These are phyloP conservation scores for Larix kaempferi DNA, from an alignment of 75 land plant species.

Conservation along the genomic window DNA sequence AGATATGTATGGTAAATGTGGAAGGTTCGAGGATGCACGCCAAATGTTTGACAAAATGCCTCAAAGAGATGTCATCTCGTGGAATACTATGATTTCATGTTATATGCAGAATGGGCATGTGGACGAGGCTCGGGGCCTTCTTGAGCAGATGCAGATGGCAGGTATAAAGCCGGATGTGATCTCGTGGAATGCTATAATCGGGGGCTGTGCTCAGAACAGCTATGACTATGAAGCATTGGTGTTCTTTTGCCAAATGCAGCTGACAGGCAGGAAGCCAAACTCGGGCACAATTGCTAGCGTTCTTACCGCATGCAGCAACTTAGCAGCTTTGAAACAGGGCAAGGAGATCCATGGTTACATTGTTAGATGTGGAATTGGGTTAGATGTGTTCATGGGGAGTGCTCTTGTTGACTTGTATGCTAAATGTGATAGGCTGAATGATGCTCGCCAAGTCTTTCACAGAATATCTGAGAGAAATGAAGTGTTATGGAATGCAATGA, in stretches of 20 bases:
- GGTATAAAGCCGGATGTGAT: slow-evolving; percentile 35
- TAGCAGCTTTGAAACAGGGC: slow-evolving; percentile 10
- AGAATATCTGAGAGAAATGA: slow-evolving; percentile 18
- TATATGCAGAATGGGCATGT: slow-evolving; percentile 36
- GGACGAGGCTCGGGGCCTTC: slow-evolving; percentile 21
- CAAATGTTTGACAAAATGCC: slow-evolving; percentile 22
- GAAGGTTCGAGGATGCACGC: slow-evolving; percentile 26
- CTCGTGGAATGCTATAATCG: slow-evolving; percentile 64
- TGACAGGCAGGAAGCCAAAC: slow-evolving; percentile 28
- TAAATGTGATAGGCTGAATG: slow-evolving; percentile 21
- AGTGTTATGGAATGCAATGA: slow-evolving; percentile 42
- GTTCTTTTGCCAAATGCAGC: slow-evolving; percentile 51
- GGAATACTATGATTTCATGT: slow-evolving; percentile 43
- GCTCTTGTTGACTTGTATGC: slow-evolving; percentile 25
- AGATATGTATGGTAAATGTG: slow-evolving; percentile 44
- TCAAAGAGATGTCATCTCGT: slow-evolving; percentile 25
- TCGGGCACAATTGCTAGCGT: slow-evolving; percentile 24
- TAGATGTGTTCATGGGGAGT: slow-evolving; percentile 14
- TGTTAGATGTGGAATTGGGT: slow-evolving; percentile 12
- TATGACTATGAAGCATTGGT: slow-evolving; percentile 24
- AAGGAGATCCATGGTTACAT: slow-evolving; percentile 20
- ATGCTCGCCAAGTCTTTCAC: slow-evolving; percentile 16
- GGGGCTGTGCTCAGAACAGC: slow-evolving; percentile 50
- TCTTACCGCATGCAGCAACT: slow-evolving; percentile 12
- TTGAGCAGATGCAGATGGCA: slow-evolving; percentile 31